A percentile compares a stretch with the other conserved stretches of the same genome.
These are phyloP conservation scores for Omphalotus olearius DNA, from an alignment of 1,284 basidiomycete genomes.

Conservation along the genomic window DNA sequence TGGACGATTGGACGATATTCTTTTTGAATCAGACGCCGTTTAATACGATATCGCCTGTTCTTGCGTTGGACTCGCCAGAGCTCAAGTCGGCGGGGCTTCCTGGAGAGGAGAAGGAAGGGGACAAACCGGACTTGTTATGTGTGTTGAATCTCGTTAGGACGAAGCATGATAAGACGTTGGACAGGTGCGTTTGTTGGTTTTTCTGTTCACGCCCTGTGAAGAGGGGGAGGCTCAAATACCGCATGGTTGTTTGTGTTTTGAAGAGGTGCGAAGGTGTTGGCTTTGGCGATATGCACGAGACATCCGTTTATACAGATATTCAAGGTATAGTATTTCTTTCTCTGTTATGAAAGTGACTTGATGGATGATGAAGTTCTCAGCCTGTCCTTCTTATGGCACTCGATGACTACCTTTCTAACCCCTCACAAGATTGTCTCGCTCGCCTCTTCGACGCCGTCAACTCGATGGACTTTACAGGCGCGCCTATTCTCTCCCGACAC, in stretches of 20 bases:
- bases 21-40: constrained; percentile 91
- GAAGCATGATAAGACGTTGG: constrained; percentile 85
- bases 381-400: constrained; percentile 91
- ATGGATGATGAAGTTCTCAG: constrained; percentile 34
- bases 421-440: constrained; percentile 84
- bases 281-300: constrained; percentile 92
- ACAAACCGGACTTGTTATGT: constrained; percentile 69
- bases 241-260: constrained; percentile 8
- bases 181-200: constrained; percentile 54
- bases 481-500: constrained; percentile 72
- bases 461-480: constrained; percentile 79
- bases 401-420: constrained; percentile 90
- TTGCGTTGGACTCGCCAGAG: constrained; percentile 65
- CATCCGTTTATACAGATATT: constrained; percentile 98
- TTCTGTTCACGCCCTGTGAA: not conserved
- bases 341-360: not conserved
- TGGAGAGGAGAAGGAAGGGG: constrained; percentile 33
- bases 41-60: constrained; percentile 81
- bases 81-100: constrained; percentile 33
- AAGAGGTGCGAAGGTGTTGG: constrained; percentile 94
- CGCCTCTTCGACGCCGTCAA: constrained; percentile 93
- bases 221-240: not conserved
- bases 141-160: constrained; percentile 95
- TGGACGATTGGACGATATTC: constrained; percentile 98
- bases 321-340: constrained; percentile 57